phyloP scores from a whole-genome alignment of 306 rosid genomes.

The Quercus dentata region DNA sequence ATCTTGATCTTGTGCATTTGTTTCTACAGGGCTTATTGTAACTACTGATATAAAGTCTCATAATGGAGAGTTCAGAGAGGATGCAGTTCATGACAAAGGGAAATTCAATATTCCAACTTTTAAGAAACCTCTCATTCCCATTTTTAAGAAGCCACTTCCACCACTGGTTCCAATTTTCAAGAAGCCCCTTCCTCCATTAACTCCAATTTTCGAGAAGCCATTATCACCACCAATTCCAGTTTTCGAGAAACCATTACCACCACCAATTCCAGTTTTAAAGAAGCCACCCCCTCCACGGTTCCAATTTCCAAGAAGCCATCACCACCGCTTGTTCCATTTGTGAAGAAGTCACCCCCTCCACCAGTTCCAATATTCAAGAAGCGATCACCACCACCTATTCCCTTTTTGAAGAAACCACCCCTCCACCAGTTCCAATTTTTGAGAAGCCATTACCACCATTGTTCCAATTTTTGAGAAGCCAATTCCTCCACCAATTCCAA shows the following conservation, averaged over 20 bases:
- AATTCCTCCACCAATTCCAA: too few relatives aligned
- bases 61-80: not conserved
- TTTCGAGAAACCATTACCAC: not conserved
- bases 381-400: not conserved
- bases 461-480: not conserved
- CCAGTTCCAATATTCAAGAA: constrained; percentile 2
- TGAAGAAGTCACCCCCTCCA: not conserved
- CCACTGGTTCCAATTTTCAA: not conserved
- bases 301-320: constrained; percentile 3
- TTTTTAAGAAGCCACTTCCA: not conserved
- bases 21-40: not conserved
- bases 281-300: not conserved
- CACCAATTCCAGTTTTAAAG: not conserved
- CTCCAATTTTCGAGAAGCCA: constrained; percentile 1
- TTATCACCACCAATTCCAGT: not conserved
- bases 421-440: not conserved
- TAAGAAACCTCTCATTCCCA: not conserved
- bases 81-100: not conserved
- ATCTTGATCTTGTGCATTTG: not conserved
- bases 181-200: not conserved
- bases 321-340: not conserved
- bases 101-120: constrained; percentile 1
- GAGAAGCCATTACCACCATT: not conserved
- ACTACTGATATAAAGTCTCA: not conserved
- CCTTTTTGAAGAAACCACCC: not conserved